Base-by-base conservation (phyloP, 148 eudicot genomes). In the Cornus suecica region DNA sequence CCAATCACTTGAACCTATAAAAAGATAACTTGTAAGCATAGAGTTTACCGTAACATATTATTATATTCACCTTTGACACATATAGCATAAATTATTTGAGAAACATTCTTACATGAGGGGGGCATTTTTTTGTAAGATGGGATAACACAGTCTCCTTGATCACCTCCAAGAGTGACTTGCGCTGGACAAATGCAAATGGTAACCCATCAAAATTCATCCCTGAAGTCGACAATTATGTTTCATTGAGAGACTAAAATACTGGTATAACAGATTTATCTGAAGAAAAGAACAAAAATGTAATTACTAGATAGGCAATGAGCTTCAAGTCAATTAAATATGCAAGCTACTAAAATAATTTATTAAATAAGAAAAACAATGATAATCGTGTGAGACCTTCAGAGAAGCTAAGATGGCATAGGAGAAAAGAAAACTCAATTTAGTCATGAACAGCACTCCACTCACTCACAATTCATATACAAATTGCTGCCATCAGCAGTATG, bases 121-220 rank as follows among this genome's bases (percentile, higher is more conserved):
- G 97, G 84, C 99, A 94, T 85, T 95, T 88, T 80, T 91, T 91
- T 14, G 99, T 92, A 64, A 95, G 99, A 85, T 95, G 99, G 61
- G 97, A 92, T 74, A 95, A 77, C 27, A 95, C 93, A 52, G 97
- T 92, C 82, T 92, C 99, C 85, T 95, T 95, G 88, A 95, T 87
- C 62, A 92, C 93, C 85, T 92, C 97, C 89, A 95, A 83, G 76
- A 95, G 89, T 29, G 90, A 67, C 84, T 92, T 95, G 74, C 97
- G 85, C 97, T 94, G 91, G 66, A 83, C 83, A 64, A 45, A 48
- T 76, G 54, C 65, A 80, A 79, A 25, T 23, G 45, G 76, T 27
- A 65, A 67, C 54, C 2, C 22, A 30, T 65, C 23, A 80, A 75
- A 51, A 41, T 16, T 18, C 7, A 20, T 26, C 45, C 8, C 23